Conservation (phyloP, 805 yeast species). For the Clavispora santaluciae region DNA sequence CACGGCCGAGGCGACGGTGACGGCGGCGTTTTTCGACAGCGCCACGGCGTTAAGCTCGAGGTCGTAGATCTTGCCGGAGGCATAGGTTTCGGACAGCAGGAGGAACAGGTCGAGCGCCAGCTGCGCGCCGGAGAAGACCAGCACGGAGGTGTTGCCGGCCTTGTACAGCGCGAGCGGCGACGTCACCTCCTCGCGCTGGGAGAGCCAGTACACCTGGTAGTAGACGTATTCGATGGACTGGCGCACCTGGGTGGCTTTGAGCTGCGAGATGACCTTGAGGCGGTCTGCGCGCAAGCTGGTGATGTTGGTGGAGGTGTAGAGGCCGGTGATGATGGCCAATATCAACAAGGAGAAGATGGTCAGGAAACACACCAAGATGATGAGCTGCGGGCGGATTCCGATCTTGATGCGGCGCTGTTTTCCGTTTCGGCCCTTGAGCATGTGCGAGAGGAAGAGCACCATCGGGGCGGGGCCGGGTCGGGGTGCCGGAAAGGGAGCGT, state of each 20-base stretch:
- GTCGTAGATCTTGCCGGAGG: constrained; percentile 66
- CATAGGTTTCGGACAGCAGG: constrained; percentile 57
- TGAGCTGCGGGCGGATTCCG: constrained; percentile 73
- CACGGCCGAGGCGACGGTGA: constrained; percentile 23
- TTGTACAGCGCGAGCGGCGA: constrained; percentile 54
- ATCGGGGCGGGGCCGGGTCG: not conserved
- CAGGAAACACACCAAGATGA: constrained; percentile 62
- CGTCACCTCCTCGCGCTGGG: constrained; percentile 58
- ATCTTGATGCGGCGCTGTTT: constrained; percentile 33
- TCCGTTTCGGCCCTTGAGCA: constrained; percentile 1
- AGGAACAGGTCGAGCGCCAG: constrained; percentile 53
- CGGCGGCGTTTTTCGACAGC: constrained; percentile 23
- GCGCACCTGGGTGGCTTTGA: constrained; percentile 73
- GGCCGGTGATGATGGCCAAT: constrained; percentile 67
- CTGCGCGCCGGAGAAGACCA: constrained; percentile 40
- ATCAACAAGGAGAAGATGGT: constrained; percentile 67
- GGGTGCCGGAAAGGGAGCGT: not conserved
- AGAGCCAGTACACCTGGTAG: constrained; percentile 64
- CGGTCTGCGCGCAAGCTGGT: constrained; percentile 63
- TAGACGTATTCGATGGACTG: constrained; percentile 61
- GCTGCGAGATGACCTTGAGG: constrained; percentile 69
- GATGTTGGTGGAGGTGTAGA: constrained; percentile 64
- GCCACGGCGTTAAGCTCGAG: constrained; percentile 47
- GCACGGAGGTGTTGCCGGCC: constrained; percentile 64
- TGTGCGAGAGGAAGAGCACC: not conserved